Conservation (phyloP, 768 basidiomycete species). For the Pleurotus ostreatus region DNA sequence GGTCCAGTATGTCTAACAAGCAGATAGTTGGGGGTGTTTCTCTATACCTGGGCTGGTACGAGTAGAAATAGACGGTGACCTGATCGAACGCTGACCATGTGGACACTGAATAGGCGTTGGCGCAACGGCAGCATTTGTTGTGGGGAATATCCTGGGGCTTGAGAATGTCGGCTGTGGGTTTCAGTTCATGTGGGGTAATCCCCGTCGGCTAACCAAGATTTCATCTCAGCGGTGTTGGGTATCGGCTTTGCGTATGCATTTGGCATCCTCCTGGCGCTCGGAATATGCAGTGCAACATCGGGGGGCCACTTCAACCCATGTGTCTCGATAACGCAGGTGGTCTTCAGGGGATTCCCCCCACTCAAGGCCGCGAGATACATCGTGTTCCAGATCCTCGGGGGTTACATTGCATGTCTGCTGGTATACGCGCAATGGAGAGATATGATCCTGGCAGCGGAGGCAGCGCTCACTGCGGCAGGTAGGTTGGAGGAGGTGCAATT, state of each 20-base stretch:
- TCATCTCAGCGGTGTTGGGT: constrained; percentile 43
- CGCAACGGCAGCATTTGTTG: constrained; percentile 43
- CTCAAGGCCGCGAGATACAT: constrained; percentile 60
- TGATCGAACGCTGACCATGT: neutral
- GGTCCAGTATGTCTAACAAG: too few relatives aligned
- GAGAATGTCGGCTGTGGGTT: constrained; percentile 47
- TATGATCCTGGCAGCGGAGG: constrained; percentile 35
- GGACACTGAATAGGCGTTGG: constrained; percentile 40
- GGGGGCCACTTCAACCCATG: constrained; percentile 67
- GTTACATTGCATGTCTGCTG: constrained; percentile 56
- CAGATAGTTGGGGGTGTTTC: constrained; percentile 52
- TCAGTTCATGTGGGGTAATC: too few relatives aligned
- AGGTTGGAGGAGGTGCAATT: constrained; percentile 23
- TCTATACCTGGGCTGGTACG: constrained; percentile 52
- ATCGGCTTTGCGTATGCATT: constrained; percentile 55
- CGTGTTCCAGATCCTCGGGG: constrained; percentile 60
- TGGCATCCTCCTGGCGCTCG: constrained; percentile 58
- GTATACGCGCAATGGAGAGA: constrained; percentile 62
- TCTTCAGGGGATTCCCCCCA: constrained; percentile 54
- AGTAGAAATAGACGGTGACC: neutral
- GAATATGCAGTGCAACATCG: constrained; percentile 48
- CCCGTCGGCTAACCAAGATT: too few relatives aligned
- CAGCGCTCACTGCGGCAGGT: constrained; percentile 19
- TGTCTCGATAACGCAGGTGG: constrained; percentile 47
- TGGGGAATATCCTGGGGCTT: constrained; percentile 40